phyloP scores from a whole-genome alignment of 2,329 filamentous ascomycete genomes.

The Cryphonectria parasitica region DNA sequence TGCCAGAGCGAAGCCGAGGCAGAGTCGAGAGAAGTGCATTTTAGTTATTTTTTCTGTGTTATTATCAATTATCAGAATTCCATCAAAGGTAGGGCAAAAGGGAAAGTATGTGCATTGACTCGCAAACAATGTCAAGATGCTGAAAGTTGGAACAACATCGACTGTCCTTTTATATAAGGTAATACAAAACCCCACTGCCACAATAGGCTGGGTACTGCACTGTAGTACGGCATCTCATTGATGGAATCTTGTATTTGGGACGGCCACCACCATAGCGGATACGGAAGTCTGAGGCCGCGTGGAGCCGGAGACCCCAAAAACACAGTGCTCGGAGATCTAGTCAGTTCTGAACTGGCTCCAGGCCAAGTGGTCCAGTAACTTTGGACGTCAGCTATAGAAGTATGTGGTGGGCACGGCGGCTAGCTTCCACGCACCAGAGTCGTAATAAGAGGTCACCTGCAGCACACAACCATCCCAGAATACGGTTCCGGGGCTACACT shows the following conservation, averaged over 20 bases:
- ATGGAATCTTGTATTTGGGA: neutral
- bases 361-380: neutral
- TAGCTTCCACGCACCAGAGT: neutral
- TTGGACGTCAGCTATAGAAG: no score
- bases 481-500: neutral
- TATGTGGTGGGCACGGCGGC: neutral
- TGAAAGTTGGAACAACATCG: no score
- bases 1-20: neutral
- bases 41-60: neutral
- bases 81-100: neutral
- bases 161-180: no score
- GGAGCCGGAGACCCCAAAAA: neutral
- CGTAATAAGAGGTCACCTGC: neutral
- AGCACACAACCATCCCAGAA: neutral
- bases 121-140: no score
- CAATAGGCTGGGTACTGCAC: neutral
- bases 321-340: neutral
- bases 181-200: neutral
- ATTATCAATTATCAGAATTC: neutral
- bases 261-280: neutral
- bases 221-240: slow-evolving; percentile 4
- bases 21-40: neutral
- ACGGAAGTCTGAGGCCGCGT: neutral
- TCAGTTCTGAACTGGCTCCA: neutral
- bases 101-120: neutral